Base-by-base conservation (phyloP, 2,329 filamentous ascomycete species). In the Fusarium compactum region DNA sequence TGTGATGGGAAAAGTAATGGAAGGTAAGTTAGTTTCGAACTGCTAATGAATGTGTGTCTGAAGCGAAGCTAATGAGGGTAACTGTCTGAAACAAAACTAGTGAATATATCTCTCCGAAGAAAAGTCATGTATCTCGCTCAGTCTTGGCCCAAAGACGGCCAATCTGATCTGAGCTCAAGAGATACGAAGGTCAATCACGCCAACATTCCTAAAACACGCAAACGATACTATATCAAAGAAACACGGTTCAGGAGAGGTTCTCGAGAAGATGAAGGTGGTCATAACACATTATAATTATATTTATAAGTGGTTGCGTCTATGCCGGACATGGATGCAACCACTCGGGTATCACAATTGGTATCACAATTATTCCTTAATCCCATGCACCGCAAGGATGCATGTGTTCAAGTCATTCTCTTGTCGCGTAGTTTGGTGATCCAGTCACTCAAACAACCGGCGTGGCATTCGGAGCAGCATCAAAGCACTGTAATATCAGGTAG, bases 1-100 rank as follows among this genome's bases (percentile, higher is more conserved):
- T 34, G 5, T 34, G 16, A 5, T 34, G 6, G 2, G 9, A 4
- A 18, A 6, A 2, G 9, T 3, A 11, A 10, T 18, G 0, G 9
- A 38, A 18, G 6, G 10, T 11, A 18, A 3, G 8, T 18, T 10
- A 10, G 18, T 4, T 6, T 18, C 32, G 16, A 38, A 11, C 32
- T 38, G 32, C 5, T 38, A 11, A n/a, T 7, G 34, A 38, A n/a
- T 6, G 34, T 12, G 10, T 38, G 18, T n/a, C 6, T 38, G 1
- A n/a, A 29, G 27, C 27, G 12, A 29, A 29, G 11, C 27, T 12
- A 6, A 29, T 29, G 27, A 29, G 27, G 11, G 27, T 29, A 9
- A 11, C 27, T 38, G 16, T n/a, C 5, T 29, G 11, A 29, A 29
- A 4, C 24, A 14, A 30, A 30, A 11, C 10, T 10, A 5, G 11